Percentiles rank a stretch among this genome's conserved stretches.
phyloP scores from a whole-genome alignment of 1,284 basidiomycete genomes.

The Ceratobasidium sp. region DNA sequence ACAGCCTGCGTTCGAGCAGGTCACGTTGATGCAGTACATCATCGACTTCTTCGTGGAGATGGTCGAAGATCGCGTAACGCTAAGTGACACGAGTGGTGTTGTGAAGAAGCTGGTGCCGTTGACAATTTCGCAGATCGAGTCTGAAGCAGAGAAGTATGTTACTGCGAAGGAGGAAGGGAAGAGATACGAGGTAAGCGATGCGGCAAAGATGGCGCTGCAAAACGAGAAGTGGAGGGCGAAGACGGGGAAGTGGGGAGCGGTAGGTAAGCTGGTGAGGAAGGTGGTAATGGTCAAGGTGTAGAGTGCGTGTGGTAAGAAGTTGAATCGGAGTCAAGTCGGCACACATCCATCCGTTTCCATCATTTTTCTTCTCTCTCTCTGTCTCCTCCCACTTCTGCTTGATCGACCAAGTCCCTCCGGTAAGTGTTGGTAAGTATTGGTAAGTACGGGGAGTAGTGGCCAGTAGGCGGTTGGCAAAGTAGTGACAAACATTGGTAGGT shows the following conservation, averaged over 20 bases:
- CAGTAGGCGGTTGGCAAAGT: too few species aligned
- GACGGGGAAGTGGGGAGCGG: slow-evolving; percentile 11
- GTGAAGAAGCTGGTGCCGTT: slow-evolving; percentile 38
- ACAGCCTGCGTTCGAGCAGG: slow-evolving; percentile 25
- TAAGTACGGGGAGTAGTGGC: too few species aligned
- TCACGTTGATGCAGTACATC: neutral
- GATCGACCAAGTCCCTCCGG: too few species aligned
- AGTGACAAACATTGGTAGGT: too few species aligned
- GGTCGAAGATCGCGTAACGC: neutral
- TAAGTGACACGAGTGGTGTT: slow-evolving; percentile 8
- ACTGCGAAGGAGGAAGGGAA: slow-evolving; percentile 4
- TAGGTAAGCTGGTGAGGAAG: slow-evolving; percentile 1
- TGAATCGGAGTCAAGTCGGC: too few species aligned
- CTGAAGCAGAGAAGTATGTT: slow-evolving; percentile 9
- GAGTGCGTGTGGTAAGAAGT: slow-evolving; percentile 85
- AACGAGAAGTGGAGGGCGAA: slow-evolving; percentile 14
- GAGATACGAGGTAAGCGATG: neutral
- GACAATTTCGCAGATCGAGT: slow-evolving; percentile 23
- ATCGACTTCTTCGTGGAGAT: slow-evolving; percentile 14
- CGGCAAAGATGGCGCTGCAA: neutral
- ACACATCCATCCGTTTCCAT: too few species aligned
- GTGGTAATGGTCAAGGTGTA: slow-evolving; percentile 2
- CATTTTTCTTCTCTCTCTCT: too few species aligned
- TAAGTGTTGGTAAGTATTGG: too few species aligned
- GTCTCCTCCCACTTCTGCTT: too few species aligned